phyloP scores from a whole-genome alignment of 1,284 basidiomycete species.

The Trichosporon coremiiforme region DNA sequence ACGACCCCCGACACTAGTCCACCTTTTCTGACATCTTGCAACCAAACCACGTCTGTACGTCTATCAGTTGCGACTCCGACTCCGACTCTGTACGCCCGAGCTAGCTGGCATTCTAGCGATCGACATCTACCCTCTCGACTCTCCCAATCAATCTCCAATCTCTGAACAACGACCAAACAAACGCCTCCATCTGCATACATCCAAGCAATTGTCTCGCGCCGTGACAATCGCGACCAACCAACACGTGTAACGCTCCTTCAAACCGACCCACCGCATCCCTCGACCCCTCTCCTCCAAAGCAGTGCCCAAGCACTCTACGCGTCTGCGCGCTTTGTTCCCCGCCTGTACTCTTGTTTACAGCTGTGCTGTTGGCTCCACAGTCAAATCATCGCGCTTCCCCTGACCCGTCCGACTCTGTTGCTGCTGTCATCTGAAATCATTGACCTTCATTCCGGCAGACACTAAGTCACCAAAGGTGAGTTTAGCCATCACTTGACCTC shows the following conservation, averaged over 20 bases:
- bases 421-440: conserved; percentile 5
- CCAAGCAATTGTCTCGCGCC: neutral
- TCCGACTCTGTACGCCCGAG: conserved; percentile 4
- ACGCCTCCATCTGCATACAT: conserved; percentile 1
- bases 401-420: neutral
- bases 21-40: neutral
- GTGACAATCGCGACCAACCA: conserved; percentile 12
- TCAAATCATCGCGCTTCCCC: neutral
- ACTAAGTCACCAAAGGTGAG: conserved; percentile 10
- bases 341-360: conserved; percentile 11
- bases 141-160: too few relatives aligned
- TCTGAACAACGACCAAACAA: neutral
- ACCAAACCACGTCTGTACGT: neutral
- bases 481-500: conserved; percentile 13
- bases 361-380: conserved; percentile 15
- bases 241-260: conserved; percentile 17
- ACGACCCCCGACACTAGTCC: neutral
- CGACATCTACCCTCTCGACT: neutral
- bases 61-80: neutral
- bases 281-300: neutral
- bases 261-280: neutral
- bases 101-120: conserved; percentile 10
- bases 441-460: neutral
- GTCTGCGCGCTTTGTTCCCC: conserved; percentile 8
- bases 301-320: neutral